Conservation (phyloP, 2,329 filamentous ascomycete genomes). For the Metarhizium brunneum region DNA sequence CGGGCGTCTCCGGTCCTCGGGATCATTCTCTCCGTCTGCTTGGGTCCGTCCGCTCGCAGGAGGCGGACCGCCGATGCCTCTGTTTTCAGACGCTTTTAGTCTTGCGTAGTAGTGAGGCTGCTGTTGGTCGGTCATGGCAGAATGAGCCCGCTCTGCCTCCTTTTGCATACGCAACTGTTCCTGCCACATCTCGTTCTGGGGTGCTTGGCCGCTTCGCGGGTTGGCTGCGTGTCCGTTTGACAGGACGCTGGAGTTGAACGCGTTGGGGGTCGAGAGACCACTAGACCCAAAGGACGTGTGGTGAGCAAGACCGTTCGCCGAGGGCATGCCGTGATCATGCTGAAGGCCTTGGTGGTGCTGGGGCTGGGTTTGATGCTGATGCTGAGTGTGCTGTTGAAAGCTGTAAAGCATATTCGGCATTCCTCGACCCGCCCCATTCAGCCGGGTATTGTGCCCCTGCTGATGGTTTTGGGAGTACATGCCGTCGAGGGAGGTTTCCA, state of each 20-base stretch:
- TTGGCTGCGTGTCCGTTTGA: slow-evolving; percentile 47
- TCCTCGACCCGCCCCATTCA: slow-evolving; percentile 51
- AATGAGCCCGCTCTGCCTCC: slow-evolving; percentile 63
- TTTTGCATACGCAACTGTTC: slow-evolving; percentile 77
- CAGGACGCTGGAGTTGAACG: slow-evolving; percentile 44
- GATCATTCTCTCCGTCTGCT: slow-evolving; percentile 42
- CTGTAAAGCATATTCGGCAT: slow-evolving; percentile 60
- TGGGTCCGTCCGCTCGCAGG: slow-evolving; percentile 38
- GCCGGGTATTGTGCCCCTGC: slow-evolving; percentile 64
- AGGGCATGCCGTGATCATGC: slow-evolving; percentile 46
- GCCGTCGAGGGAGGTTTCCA: slow-evolving; percentile 23
- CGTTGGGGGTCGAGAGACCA: slow-evolving; percentile 53
- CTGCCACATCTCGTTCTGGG: slow-evolving; percentile 67
- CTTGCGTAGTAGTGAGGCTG: slow-evolving; percentile 64
- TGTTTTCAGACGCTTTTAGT: slow-evolving; percentile 60
- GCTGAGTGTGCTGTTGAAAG: slow-evolving; percentile 52
- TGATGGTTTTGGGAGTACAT: slow-evolving; percentile 71
- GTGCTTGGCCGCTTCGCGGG: slow-evolving; percentile 39
- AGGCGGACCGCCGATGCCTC: slow-evolving; percentile 50
- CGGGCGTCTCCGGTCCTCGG: slow-evolving; percentile 48
- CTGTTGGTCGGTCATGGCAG: slow-evolving; percentile 59
- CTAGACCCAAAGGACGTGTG: slow-evolving; percentile 25
- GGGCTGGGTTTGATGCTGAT: slow-evolving; percentile 54
- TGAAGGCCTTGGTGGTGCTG: slow-evolving; percentile 55
- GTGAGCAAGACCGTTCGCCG: slow-evolving; percentile 43